Percentiles rank a stretch among this genome's conserved stretches.
Conservation (phyloP, 108 stramenopile genomes). For the Discostella stelligeroides region DNA sequence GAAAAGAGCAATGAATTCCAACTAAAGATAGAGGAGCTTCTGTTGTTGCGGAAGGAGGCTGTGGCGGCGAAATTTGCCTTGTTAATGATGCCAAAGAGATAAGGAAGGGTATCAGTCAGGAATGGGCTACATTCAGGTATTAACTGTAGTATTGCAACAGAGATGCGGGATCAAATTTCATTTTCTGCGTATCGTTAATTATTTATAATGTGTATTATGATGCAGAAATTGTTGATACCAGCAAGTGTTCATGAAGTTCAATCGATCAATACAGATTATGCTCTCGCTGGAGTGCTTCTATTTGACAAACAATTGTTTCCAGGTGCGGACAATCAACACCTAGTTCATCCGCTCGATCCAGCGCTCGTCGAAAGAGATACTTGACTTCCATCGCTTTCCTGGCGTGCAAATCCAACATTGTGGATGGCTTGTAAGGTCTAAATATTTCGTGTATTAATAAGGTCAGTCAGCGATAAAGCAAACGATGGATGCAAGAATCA, state of each 20-base stretch:
- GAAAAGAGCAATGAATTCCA: slow-evolving; percentile 10
- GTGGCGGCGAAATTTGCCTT: slow-evolving; percentile 24
- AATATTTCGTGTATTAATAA: neutral
- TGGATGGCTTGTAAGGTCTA: slow-evolving; percentile 76
- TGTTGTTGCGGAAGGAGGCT: slow-evolving; percentile 30
- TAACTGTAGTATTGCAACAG: no score
- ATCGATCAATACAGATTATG: slow-evolving; percentile 32
- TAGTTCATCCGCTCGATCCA: slow-evolving; percentile 65
- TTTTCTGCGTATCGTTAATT: neutral
- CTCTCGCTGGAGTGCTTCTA: slow-evolving; percentile 65
- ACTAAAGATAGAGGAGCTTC: slow-evolving; percentile 20
- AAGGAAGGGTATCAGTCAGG: neutral
- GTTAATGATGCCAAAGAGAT: slow-evolving; percentile 30
- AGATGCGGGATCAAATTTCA: neutral
- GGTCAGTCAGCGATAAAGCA: neutral
- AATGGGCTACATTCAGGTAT: no score
- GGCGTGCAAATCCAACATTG: slow-evolving; percentile 78
- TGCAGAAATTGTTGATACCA: neutral
- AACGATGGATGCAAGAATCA: neutral
- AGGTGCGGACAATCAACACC: slow-evolving; percentile 68
- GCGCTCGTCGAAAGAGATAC: slow-evolving; percentile 76
- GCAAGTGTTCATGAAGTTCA: neutral
- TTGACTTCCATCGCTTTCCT: slow-evolving; percentile 83
- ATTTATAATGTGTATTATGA: neutral
- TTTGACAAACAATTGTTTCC: slow-evolving; percentile 73